Evolutionary conservation across 768 basidiomycete genomes (phyloP).

Genomic region (Lyophyllum decastes): DNA sequence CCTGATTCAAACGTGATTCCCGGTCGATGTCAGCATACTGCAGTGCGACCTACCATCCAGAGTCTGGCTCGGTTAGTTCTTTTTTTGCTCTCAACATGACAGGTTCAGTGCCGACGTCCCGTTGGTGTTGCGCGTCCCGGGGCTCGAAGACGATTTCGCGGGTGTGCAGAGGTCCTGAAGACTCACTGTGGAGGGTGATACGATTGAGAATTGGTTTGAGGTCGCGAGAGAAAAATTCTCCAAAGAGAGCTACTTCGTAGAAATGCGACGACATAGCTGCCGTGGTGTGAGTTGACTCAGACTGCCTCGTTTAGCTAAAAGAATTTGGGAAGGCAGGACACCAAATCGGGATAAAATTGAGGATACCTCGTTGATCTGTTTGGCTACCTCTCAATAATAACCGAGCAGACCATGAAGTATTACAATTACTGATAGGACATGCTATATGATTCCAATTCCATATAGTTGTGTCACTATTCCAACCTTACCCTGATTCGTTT

Average conservation of each 20-base stretch:
- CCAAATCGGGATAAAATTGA: neutral
- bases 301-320: neutral
- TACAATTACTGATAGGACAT: neutral
- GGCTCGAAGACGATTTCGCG: constrained; percentile 85
- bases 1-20: constrained; percentile 39
- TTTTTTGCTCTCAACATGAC: constrained; percentile 73
- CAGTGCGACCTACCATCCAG: constrained; percentile 57
- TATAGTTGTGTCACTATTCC: neutral
- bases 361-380: neutral
- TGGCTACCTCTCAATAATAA: neutral
- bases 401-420: neutral
- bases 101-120: constrained; percentile 65
- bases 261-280: constrained; percentile 52
- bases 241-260: constrained; percentile 83
- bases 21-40: neutral
- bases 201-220: constrained; percentile 78
- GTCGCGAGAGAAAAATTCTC: constrained; percentile 78
- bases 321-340: neutral
- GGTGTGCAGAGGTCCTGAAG: constrained; percentile 69
- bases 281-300: neutral
- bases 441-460: neutral
- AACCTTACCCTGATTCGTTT: neutral
- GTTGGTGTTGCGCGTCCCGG: constrained; percentile 61
- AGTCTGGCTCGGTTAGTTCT: constrained; percentile 61
- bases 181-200: constrained; percentile 80